These are phyloP conservation scores for Neofusicoccum umdonicola DNA, from an alignment of 2,329 filamentous ascomycete species.

Conservation along the genomic window DNA sequence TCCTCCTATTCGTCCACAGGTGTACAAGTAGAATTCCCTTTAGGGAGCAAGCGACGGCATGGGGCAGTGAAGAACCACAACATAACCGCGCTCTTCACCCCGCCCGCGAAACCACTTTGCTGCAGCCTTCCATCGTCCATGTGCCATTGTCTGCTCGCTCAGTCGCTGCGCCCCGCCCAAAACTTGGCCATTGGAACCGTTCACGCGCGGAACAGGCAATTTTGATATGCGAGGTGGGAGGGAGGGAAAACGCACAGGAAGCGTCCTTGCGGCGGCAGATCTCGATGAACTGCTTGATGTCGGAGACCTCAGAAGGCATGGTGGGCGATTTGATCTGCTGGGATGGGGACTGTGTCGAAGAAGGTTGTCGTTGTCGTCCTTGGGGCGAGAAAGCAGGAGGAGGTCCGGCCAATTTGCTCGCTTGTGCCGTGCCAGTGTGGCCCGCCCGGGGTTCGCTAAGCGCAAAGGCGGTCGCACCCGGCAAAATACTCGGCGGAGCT, in stretches of 20 bases:
- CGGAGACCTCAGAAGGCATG: conserved; percentile 97
- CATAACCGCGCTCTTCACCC: not conserved
- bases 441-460: conserved; percentile 4
- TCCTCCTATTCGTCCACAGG: not conserved
- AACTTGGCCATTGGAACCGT: not conserved
- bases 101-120: not conserved
- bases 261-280: conserved; percentile 99
- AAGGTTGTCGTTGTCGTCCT: conserved; percentile 12
- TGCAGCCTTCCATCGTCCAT: not conserved
- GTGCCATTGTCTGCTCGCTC: not conserved
- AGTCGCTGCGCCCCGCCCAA: conserved; percentile 1
- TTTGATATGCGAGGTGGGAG: not conserved
- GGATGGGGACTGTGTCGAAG: conserved; percentile 12
- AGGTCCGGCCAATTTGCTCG: conserved; percentile 5
- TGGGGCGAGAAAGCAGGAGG: not conserved
- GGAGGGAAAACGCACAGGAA: conserved; percentile 71
- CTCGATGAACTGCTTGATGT: conserved; percentile 99
- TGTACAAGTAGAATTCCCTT: no score
- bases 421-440: conserved; percentile 1
- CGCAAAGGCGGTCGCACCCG: not conserved
- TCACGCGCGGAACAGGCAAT: not conserved
- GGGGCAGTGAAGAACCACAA: not conserved
- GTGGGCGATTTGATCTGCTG: conserved; percentile 55
- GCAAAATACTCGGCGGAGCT: not conserved
- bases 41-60: not conserved